Base-by-base conservation (phyloP, 2,329 filamentous ascomycete species). In the Macrophomina tecta region DNA sequence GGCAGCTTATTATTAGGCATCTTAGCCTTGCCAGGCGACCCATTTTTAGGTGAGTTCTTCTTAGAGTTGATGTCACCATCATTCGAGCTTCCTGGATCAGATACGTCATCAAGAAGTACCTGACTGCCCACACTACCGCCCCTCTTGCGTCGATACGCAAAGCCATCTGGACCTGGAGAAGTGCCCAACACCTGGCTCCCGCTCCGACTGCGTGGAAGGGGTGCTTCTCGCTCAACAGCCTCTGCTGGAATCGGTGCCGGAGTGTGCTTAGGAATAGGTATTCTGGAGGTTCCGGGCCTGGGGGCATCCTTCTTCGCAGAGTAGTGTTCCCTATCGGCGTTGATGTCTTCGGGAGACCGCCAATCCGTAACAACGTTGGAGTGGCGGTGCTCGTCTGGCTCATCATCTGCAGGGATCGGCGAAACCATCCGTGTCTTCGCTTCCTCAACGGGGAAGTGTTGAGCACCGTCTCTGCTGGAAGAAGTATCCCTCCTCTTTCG, bases 261-360 rank as follows among this genome's bases (percentile, higher is more conserved):
- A 75, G 92, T 97, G 14, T 86, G 82, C 73, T 92, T 94, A 36
- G 93, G 89, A 45, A 98, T 85, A 1, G 95, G 95, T 75, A 99
- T 97, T 64, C 92, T 89, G 52, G 94, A 97, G 3, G 86, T 82
- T 80, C 87, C 81, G 36, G 82, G 81, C 74, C 65, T 60, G 2
- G 65, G 56, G 23, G 72, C 69, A 72, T 86, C 79, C 79, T 86
- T 69, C 36, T 76, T 73, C 8, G 42, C 42, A 3, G 58, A 18
- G 16, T 46, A 18, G 42, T 62, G 34, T 46, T 80, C 76, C 65
- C 75, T 77, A 36, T 86, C 82, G 9, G 82, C 80, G 32, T 90
- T 89, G 69, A 92, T 90, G 75, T 97, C 93, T 71, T 94, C 91
- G 1, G 91, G 90, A 23, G 87, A 86, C 67, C 91, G 86, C 65